Evolutionary conservation across 257 asterid genomes (phyloP).

Genomic region (Nicotiana obtusifolia): DNA sequence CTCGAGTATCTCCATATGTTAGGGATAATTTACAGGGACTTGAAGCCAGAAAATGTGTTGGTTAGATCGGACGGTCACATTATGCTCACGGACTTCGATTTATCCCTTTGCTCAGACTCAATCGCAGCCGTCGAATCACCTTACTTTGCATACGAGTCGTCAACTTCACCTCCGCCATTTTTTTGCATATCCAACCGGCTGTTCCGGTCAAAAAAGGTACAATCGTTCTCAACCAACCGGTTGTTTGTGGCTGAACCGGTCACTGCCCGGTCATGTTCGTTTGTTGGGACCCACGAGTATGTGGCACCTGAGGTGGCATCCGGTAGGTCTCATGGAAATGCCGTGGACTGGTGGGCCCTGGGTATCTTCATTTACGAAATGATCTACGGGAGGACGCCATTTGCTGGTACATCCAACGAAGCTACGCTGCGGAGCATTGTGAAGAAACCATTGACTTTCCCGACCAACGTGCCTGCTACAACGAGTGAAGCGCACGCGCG

Average conservation of each 20-base stretch:
- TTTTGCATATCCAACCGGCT: slow-evolving; percentile 57
- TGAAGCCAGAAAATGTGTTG: slow-evolving; percentile 84
- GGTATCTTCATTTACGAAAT: slow-evolving; percentile 82
- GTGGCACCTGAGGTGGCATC: slow-evolving; percentile 94
- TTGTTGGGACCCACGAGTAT: slow-evolving; percentile 94
- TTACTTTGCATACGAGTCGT: slow-evolving; percentile 26
- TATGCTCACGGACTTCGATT: slow-evolving; percentile 84
- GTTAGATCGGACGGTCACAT: slow-evolving; percentile 95
- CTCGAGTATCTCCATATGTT: slow-evolving; percentile 89
- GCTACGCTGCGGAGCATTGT: slow-evolving; percentile 57
- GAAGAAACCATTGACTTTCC: slow-evolving; percentile 45
- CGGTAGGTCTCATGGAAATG: slow-evolving; percentile 79
- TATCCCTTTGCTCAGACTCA: slow-evolving; percentile 74
- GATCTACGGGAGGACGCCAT: slow-evolving; percentile 83
- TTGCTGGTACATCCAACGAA: slow-evolving; percentile 56
- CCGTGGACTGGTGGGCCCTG: slow-evolving; percentile 94
- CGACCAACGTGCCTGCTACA: slow-evolving; percentile 32
- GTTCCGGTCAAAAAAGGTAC: slow-evolving; percentile 67
- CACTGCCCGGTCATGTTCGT: slow-evolving; percentile 69
- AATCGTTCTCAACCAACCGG: slow-evolving; percentile 50
- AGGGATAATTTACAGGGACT: slow-evolving; percentile 82
- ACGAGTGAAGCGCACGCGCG: slow-evolving; percentile 54
- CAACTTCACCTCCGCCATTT: slow-evolving; percentile 38
- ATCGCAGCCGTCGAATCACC: slow-evolving; percentile 77
- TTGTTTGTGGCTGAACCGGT: slow-evolving; percentile 88